These are phyloP conservation scores for Zymoseptoria pseudotritici DNA, from an alignment of 2,329 filamentous ascomycete genomes.

Conservation along the genomic window DNA sequence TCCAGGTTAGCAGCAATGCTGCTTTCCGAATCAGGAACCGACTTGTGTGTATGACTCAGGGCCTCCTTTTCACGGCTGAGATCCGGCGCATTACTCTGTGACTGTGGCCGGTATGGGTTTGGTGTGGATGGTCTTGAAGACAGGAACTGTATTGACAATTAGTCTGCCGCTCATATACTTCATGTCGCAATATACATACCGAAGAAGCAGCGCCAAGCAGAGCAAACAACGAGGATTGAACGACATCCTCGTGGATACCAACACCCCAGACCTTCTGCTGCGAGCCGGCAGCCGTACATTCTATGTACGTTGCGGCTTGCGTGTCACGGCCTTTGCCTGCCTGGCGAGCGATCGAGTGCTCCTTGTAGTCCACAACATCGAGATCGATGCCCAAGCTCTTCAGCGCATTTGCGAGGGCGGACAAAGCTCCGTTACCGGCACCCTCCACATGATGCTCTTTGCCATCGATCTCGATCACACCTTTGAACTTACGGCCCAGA, in stretches of 20 bases:
- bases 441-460: conserved; percentile 71
- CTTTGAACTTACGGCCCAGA: conserved; percentile 73
- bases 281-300: conserved; percentile 65
- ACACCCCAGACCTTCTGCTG: conserved; percentile 79
- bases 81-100: conserved; percentile 22
- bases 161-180: conserved; percentile 1
- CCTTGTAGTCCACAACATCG: conserved; percentile 91
- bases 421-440: conserved; percentile 83
- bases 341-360: conserved; percentile 63
- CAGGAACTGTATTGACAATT: conserved; percentile 54
- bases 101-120: conserved; percentile 45
- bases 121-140: conserved; percentile 59
- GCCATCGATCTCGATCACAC: conserved; percentile 75
- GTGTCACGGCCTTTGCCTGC: conserved; percentile 55
- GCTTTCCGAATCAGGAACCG: conserved; percentile 24
- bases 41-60: conserved; percentile 23
- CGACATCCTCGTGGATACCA: conserved; percentile 85
- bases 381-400: conserved; percentile 72
- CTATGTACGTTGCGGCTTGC: conserved; percentile 92
- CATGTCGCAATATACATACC: conserved; percentile 49
- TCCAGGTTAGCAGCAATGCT: conserved; percentile 27
- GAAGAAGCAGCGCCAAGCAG: conserved; percentile 78
- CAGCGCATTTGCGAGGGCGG: conserved; percentile 75
- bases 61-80: conserved; percentile 24
- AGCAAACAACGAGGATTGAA: conserved; percentile 80